Percentiles rank a stretch among this genome's conserved stretches.
These are phyloP conservation scores for Phyllosticta citriasiana DNA, from an alignment of 2,329 filamentous ascomycete genomes.

Conservation along the genomic window DNA sequence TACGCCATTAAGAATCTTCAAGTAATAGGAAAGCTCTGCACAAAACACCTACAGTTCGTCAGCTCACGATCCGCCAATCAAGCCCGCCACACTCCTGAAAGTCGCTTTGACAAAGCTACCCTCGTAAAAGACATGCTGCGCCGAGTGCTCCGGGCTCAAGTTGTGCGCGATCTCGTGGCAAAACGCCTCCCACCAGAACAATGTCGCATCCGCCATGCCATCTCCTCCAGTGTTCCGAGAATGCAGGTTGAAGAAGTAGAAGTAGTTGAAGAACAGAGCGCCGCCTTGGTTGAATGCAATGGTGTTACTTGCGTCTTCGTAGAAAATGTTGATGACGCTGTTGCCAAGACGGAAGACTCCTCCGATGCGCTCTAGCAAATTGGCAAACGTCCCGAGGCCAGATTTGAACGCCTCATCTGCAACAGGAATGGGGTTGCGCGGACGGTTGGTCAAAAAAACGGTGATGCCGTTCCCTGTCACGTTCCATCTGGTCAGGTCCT, in stretches of 20 bases:
- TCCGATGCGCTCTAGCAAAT: not conserved
- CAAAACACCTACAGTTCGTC: not conserved
- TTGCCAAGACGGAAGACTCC: constrained; percentile 18
- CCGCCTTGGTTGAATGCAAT: constrained; percentile 85
- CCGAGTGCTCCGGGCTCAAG: constrained; percentile 59
- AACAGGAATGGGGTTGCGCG: not conserved
- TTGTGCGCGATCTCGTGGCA: constrained; percentile 97
- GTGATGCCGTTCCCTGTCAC: not conserved
- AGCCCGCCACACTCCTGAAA: not conserved
- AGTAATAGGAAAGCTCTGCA: not conserved
- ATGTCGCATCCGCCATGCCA: constrained; percentile 54
- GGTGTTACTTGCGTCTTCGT: constrained; percentile 34
- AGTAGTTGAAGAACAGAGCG: constrained; percentile 86
- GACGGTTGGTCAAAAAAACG: constrained; percentile 5
- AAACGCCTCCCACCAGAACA: constrained; percentile 93
- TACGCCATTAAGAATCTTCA: not conserved
- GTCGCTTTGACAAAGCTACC: constrained; percentile 9
- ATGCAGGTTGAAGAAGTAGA: constrained; percentile 77
- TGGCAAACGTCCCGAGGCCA: not conserved
- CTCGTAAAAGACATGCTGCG: constrained; percentile 9
- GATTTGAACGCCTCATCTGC: not conserved
- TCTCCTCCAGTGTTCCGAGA: constrained; percentile 29
- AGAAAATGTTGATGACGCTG: constrained; percentile 49
- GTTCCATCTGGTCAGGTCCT: constrained; percentile 47
- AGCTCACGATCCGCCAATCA: not conserved